Conservation (phyloP, 352 stramenopile species). For the Phytophthora syringae region DNA sequence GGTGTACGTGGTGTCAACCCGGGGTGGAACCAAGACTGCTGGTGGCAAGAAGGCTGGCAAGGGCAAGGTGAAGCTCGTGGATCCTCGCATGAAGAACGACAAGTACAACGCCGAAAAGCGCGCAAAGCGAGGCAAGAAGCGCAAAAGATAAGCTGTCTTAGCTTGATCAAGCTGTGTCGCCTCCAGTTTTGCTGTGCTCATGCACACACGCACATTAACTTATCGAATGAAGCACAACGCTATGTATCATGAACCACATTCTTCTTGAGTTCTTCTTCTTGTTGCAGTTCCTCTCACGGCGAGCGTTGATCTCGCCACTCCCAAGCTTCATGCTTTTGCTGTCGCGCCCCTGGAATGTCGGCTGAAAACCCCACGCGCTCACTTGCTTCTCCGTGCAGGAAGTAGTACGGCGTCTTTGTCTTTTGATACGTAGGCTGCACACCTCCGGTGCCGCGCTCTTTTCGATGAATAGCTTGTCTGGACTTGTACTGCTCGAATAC, state of each 20-base stretch:
- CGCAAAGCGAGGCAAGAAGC: conserved; percentile 86
- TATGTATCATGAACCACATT: conserved; percentile 33
- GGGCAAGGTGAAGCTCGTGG: conserved; percentile 96
- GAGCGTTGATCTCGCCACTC: conserved; percentile 44
- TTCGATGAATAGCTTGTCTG: conserved; percentile 1
- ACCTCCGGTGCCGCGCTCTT: conserved; percentile 3
- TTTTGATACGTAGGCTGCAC: conserved; percentile 9
- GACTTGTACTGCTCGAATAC: conserved; percentile 49
- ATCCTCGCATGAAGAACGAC: conserved; percentile 98
- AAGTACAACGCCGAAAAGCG: conserved; percentile 89
- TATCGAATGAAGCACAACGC: conserved; percentile 47
- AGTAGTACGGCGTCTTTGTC: conserved; percentile 50
- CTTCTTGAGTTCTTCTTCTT: background rate
- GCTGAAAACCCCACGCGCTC: conserved; percentile 35
- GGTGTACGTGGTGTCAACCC: conserved; percentile 96
- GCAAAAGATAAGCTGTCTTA: conserved; percentile 70
- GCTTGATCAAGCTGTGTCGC: conserved; percentile 14
- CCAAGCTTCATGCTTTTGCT: conserved; percentile 50
- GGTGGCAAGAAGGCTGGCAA: conserved; percentile 79
- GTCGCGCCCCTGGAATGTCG: conserved; percentile 12
- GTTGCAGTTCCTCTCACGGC: background rate
- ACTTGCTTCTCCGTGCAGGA: conserved; percentile 56
- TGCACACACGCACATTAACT: conserved; percentile 50
- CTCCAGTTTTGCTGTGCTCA: conserved; percentile 34
- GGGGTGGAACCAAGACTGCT: conserved; percentile 66